Conservation (phyloP, 2,329 filamentous ascomycete genomes). For the Rutstroemia sp. region DNA sequence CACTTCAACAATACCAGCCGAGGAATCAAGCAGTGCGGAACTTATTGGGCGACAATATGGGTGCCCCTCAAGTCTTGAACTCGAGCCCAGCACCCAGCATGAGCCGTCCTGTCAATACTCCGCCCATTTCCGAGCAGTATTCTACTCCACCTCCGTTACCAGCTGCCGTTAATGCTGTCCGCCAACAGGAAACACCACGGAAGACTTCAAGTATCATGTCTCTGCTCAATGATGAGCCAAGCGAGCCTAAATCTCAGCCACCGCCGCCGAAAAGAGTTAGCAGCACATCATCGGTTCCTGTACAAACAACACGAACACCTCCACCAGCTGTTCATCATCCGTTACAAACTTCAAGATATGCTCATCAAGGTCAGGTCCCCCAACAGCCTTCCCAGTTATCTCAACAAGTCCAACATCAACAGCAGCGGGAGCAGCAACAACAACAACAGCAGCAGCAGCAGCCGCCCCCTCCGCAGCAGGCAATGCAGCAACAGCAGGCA, state of each 20-base stretch:
- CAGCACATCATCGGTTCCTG: slow-evolving; percentile 17
- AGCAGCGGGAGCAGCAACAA: slow-evolving; percentile 7
- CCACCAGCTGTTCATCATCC: slow-evolving; percentile 25
- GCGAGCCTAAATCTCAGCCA: slow-evolving; percentile 33
- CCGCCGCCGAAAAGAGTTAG: slow-evolving; percentile 19
- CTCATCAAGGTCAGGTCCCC: slow-evolving; percentile 19
- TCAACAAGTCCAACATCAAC: slow-evolving; percentile 6
- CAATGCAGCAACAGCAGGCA: slow-evolving; percentile 25
- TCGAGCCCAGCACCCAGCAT: slow-evolving; percentile 22
- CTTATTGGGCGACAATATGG: slow-evolving; percentile 21
- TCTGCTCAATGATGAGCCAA: slow-evolving; percentile 48
- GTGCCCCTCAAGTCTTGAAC: slow-evolving; percentile 17
- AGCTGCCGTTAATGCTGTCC: slow-evolving; percentile 34
- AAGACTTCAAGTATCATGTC: slow-evolving; percentile 59
- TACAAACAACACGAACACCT: slow-evolving; percentile 22
- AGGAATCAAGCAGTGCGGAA: slow-evolving; percentile 20
- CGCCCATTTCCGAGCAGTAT: slow-evolving; percentile 21
- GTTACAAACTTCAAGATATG: slow-evolving; percentile 31
- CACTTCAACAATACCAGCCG: slow-evolving; percentile 17
- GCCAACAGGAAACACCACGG: slow-evolving; percentile 39
- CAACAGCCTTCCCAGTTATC: slow-evolving; percentile 5
- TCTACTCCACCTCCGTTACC: slow-evolving; percentile 15
- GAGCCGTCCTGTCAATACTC: slow-evolving; percentile 23
- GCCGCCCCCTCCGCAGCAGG: not conserved
- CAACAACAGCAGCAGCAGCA: slow-evolving; percentile 5